Percentiles rank a stretch among this genome's conserved stretches.
phyloP scores from a whole-genome alignment of 202 grass and related monocot genomes.

The Tripidium arundinaceum region DNA sequence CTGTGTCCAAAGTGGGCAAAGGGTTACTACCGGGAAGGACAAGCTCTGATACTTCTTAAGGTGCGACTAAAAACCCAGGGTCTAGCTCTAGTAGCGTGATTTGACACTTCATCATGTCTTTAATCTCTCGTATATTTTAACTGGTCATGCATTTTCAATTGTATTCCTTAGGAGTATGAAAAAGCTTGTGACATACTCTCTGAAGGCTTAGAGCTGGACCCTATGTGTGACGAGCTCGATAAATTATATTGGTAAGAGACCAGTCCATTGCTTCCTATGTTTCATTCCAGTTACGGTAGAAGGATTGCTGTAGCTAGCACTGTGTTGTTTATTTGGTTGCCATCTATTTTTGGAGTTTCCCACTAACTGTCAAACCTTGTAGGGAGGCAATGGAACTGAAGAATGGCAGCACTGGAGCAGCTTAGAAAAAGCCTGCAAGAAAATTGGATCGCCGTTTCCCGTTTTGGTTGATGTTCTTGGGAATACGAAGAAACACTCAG shows the following conservation, averaged over 20 bases:
- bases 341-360: background rate
- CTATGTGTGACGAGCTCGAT: background rate
- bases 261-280: background rate
- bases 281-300: background rate
- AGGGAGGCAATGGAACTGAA: conserved; percentile 32
- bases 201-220: conserved; percentile 13
- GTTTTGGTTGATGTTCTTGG: background rate
- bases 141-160: background rate
- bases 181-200: background rate
- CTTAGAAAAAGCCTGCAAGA: background rate
- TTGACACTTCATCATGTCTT: background rate
- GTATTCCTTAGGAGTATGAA: conserved; percentile 2
- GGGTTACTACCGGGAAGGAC: background rate
- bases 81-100: background rate
- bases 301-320: background rate
- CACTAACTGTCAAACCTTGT: background rate
- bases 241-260: conserved; percentile 19
- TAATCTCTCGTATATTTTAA: background rate
- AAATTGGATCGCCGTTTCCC: background rate
- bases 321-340: background rate
- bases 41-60: conserved; percentile 25
- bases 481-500: background rate
- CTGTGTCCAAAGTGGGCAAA: conserved; percentile 17
- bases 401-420: background rate
- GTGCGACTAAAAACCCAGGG: conserved; percentile 1